These are phyloP conservation scores for Saprolegnia parasitica DNA, from an alignment of 352 stramenopile species.

Conservation along the genomic window DNA sequence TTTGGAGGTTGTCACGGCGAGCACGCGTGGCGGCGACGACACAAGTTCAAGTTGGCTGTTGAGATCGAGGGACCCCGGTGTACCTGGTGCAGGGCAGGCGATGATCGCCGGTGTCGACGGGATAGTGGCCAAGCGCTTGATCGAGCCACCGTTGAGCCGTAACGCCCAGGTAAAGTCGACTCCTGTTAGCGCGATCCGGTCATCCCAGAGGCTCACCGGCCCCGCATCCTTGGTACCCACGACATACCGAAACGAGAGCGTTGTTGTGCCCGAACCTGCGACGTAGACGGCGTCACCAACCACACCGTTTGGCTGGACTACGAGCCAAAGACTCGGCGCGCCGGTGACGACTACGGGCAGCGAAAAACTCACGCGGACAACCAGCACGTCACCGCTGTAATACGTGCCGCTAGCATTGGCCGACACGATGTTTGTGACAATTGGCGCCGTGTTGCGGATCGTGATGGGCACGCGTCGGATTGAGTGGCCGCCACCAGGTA, in stretches of 20 bases:
- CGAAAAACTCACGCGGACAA: slow-evolving; percentile 55
- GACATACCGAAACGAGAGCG: slow-evolving; percentile 55
- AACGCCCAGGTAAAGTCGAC: slow-evolving; percentile 54
- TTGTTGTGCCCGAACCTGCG: slow-evolving; percentile 40
- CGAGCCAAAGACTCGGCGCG: slow-evolving; percentile 39
- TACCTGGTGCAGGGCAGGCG: slow-evolving; percentile 43
- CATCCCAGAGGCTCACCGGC: slow-evolving; percentile 48
- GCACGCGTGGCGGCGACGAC: slow-evolving; percentile 42
- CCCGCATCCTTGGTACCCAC: slow-evolving; percentile 37
- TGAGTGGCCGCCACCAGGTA: slow-evolving; percentile 37
- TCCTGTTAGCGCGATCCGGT: slow-evolving; percentile 35
- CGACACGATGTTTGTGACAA: slow-evolving; percentile 38
- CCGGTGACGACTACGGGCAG: slow-evolving; percentile 56
- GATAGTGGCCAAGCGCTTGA: slow-evolving; percentile 47
- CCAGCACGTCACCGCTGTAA: slow-evolving; percentile 50
- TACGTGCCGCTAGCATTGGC: slow-evolving; percentile 44
- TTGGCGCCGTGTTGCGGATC: slow-evolving; percentile 52
- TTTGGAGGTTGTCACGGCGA: slow-evolving; percentile 38
- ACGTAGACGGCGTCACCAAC: slow-evolving; percentile 46
- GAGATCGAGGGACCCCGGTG: slow-evolving; percentile 42
- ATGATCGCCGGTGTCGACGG: slow-evolving; percentile 42
- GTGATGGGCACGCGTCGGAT: slow-evolving; percentile 48
- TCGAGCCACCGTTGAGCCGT: slow-evolving; percentile 34
- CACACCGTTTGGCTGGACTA: background rate
- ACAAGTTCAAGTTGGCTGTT: slow-evolving; percentile 45